Base-by-base conservation (phyloP, 2,329 filamentous ascomycete species). In the Curvularia spicifera region DNA sequence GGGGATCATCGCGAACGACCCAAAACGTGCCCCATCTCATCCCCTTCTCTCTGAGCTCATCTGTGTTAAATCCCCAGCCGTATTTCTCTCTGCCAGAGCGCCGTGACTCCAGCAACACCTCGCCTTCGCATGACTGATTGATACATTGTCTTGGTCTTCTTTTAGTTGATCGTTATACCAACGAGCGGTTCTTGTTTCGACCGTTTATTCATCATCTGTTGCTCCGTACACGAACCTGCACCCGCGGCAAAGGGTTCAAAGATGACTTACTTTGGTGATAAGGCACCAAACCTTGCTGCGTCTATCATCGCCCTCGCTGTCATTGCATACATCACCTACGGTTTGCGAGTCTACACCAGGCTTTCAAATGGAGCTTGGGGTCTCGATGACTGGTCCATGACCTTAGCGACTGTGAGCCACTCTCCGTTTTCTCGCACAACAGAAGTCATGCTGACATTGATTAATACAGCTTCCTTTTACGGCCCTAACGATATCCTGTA, bases 311-410 rank as follows among this genome's bases (percentile, higher is more conserved):
- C 55, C 2, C 31, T 57, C 51, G 28, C 51, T 24, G 51, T 50
- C 13, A 49, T 54, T 22, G 55, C 55, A 2, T 57, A 49, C 8
- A 54, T 40, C 18, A 53, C 52, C 20, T 57, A 54, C 8, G 51
- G 55, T 8, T 24, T 57, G 45, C 51, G 55, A 37, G 55, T 57
- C n/a, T 54, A 57, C n/a, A 57, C 55, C 1, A 54, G 55, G 47
- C 39, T 57, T 35, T 51, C 54, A 4, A 57, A 57, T 28, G 26
- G 47, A 49, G 55, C 55, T n/a, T 57, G 55, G 55, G 55, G 55
- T 8, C 35, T 57, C 6, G 55, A 57, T 44, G 55, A 57, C 26
- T 57, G 55, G 55, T 49, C 51, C 24, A 57, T 57, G 55, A 57
- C 55, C 22, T n/a, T 47, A 26, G 55, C 55, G 7, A 57, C 45